Base-by-base conservation (phyloP, 345 rosid genomes). In the Pelargonium nanum region DNA sequence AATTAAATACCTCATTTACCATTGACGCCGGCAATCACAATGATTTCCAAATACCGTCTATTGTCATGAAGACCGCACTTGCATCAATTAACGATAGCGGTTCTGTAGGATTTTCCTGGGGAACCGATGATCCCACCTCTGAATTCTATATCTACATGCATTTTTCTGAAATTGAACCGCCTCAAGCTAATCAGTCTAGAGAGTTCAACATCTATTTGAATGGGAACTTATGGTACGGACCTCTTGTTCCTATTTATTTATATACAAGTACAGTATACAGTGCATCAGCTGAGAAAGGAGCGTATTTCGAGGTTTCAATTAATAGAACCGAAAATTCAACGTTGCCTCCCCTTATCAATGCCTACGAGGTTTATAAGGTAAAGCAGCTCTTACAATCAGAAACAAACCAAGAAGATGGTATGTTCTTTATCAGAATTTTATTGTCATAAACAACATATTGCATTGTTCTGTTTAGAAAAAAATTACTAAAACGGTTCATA, bases 321-420 rank as follows among this genome's bases (percentile, higher is more conserved):
- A 1, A 2, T 5, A 15, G 60, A 68, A 56, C 53, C 13, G 44
- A 34, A 9, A 58, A 61, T 45, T 75, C 79, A 30, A 71, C 65
- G 0, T 67, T 57, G n/a, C 73, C 79, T 53, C 75, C 75, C 1
- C 64, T 70, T 57, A 59, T 75, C 21, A 75, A 75, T 51, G 75
- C 79, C 13, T 26, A 67, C 53, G 75, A 75, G 53, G 65, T 75
- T 26, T 75, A 64, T 60, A 5, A 55, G 24, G 79, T 66, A 10
- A 60, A 56, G 24, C 51, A 76, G 0, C 63, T 82, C 19, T 51
- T 60, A 0, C 78, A 63, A 26, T 51, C 60, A 22, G 66, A 68
- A 30, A 75, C 87, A 12, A 19, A 69, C 19, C 75, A 19, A 55
- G 58, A 23, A 40, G 84, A 79, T 40, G 71, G 87, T 79, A 75